Evolutionary conservation across 2,329 filamentous ascomycete genomes (phyloP).

Genomic region (Sporothrix brunneoviolacea): DNA sequence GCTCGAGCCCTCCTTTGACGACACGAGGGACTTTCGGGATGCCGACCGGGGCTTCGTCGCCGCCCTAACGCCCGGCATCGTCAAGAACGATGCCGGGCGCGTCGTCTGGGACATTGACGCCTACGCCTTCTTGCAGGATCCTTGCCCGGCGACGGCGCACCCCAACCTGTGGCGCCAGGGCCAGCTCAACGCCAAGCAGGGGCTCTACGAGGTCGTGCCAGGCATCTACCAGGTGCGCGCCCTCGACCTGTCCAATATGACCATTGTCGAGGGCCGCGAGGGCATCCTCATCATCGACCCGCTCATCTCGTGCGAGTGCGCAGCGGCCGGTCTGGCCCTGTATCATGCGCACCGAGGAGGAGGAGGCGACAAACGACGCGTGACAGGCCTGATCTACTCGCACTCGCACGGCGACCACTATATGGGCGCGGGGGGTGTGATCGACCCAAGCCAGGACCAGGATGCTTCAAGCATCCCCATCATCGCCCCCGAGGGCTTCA

Average conservation of each 20-base stretch:
- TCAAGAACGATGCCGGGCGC: not conserved
- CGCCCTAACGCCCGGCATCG: not conserved
- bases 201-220: not conserved
- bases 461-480: not conserved
- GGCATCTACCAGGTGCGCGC: constrained; percentile 8
- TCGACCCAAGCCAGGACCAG: not conserved
- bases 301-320: constrained; percentile 3
- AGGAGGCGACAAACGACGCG: not conserved
- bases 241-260: constrained; percentile 11
- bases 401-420: constrained; percentile 10
- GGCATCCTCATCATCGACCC: constrained; percentile 8
- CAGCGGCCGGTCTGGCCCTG: not conserved
- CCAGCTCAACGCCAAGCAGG: constrained; percentile 7
- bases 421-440: not conserved
- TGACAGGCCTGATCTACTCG: constrained; percentile 4
- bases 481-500: not conserved
- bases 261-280: constrained; percentile 1
- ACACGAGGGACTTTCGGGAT: not conserved
- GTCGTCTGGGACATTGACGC: constrained; percentile 1
- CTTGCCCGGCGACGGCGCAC: not conserved
- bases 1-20: constrained; percentile 5
- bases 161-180: constrained; percentile 7
- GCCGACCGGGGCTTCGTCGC: constrained; percentile 5
- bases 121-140: not conserved
- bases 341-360: constrained; percentile 6